Conservation (phyloP, 495 filamentous ascomycete species). For the Amphirosellinia nigrospora region DNA sequence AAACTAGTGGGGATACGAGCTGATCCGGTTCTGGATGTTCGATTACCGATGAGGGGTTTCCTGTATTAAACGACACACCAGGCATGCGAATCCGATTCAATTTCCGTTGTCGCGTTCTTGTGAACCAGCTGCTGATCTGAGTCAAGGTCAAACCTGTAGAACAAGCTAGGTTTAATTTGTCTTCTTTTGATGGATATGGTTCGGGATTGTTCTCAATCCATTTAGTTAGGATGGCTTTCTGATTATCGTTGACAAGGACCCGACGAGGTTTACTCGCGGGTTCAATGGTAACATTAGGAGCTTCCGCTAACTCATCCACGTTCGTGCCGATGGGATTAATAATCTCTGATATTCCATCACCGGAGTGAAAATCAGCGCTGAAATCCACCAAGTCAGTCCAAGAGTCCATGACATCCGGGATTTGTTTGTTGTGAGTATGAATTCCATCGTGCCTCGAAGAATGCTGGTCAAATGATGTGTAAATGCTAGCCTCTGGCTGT, state of each 20-base stretch:
- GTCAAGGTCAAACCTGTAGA: neutral
- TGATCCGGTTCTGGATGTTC: neutral
- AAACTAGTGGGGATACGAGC: neutral
- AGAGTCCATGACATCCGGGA: neutral
- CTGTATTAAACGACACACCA: neutral
- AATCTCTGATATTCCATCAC: neutral
- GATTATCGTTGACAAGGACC: neutral
- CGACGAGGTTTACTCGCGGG: neutral
- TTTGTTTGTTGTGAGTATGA: neutral
- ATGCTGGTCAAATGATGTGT: neutral
- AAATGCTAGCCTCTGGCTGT: neutral
- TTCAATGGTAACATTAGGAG: neutral
- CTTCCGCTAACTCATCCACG: neutral
- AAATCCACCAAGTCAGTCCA: neutral
- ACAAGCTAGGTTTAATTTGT: neutral
- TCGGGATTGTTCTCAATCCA: neutral
- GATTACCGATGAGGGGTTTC: neutral
- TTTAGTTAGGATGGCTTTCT: neutral
- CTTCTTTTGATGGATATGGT: constrained; percentile 12
- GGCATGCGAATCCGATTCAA: neutral
- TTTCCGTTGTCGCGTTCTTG: constrained; percentile 1
- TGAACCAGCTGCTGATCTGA: constrained; percentile 3
- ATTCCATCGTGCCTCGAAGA: neutral
- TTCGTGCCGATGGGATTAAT: too few species aligned
- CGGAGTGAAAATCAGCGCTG: neutral